These are phyloP conservation scores for Vaccinium myrtillus DNA, from an alignment of 148 eudicot genomes.

Conservation along the genomic window DNA sequence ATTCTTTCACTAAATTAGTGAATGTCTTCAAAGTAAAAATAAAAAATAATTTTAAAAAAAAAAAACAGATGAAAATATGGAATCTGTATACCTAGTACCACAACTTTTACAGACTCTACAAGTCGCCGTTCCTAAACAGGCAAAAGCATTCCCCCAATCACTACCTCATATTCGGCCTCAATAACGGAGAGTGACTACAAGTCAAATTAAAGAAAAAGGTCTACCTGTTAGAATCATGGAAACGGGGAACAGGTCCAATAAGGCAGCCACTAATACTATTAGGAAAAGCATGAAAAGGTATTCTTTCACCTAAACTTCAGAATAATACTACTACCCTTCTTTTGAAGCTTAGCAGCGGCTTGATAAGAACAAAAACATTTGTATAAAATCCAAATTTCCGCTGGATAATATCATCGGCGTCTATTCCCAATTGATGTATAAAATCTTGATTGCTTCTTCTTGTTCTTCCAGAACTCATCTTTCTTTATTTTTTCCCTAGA, in stretches of 20 bases:
- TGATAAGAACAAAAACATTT: background rate
- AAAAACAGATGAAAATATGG: too few relatives aligned
- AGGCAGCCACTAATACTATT: background rate
- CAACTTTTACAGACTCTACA: background rate
- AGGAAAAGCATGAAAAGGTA: background rate
- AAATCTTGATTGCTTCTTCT: conserved; percentile 39
- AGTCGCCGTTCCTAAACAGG: background rate
- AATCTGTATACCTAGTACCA: too few relatives aligned
- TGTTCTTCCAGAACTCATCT: conserved; percentile 93
- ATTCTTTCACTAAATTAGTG: too few relatives aligned
- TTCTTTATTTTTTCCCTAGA: conserved; percentile 66
- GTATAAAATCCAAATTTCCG: conserved; percentile 8
- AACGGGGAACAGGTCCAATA: background rate
- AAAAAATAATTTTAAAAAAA: too few relatives aligned
- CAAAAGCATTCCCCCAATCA: background rate
- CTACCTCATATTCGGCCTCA: background rate
- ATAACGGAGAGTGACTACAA: background rate
- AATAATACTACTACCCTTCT: background rate
- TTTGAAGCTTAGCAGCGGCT: background rate
- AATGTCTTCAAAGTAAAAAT: too few relatives aligned
- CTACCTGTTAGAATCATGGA: conserved; percentile 8
- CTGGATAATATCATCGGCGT: conserved; percentile 5
- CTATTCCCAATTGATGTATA: conserved; percentile 31
- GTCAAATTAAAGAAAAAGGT: background rate
- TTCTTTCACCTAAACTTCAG: background rate